Conservation (phyloP, 495 filamentous ascomycete species). For the Collariella sp. region DNA sequence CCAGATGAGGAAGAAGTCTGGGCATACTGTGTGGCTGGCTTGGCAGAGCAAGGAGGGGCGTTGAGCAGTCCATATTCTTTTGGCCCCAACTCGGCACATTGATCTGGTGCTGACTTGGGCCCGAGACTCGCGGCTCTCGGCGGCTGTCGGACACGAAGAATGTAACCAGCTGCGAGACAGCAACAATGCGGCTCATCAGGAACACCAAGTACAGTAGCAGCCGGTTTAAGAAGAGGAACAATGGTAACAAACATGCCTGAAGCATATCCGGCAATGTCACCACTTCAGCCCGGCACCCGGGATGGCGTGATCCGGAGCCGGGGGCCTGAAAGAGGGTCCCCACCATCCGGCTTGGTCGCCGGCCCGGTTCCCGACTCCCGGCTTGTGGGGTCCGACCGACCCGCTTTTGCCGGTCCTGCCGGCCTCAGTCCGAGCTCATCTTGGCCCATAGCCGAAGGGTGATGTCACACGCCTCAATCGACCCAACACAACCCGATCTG, state of each 20-base stretch:
- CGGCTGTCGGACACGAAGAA: slow-evolving; percentile 13
- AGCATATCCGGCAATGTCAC: background rate
- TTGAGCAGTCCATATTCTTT: too few relatives aligned
- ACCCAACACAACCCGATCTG: background rate
- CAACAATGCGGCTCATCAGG: background rate
- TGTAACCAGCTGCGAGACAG: too few relatives aligned
- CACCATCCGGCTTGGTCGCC: too few relatives aligned
- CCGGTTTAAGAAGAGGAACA: too few relatives aligned
- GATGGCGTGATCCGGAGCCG: background rate
- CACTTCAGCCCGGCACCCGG: too few relatives aligned
- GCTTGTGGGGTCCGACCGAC: background rate
- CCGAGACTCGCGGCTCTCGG: slow-evolving; percentile 12
- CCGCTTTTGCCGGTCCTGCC: slow-evolving; percentile 17
- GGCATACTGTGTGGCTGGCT: too few relatives aligned
- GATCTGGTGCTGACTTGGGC: background rate
- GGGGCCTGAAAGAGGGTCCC: too few relatives aligned
- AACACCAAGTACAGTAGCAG: background rate
- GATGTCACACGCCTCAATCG: slow-evolving; percentile 3
- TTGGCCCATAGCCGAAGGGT: slow-evolving; percentile 7
- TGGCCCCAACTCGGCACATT: background rate
- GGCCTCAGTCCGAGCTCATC: slow-evolving; percentile 4
- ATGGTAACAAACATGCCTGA: background rate
- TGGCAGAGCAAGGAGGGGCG: too few relatives aligned
- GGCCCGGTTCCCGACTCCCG: slow-evolving; percentile 9
- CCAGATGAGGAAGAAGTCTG: too few relatives aligned